Evolutionary conservation across 495 filamentous ascomycete genomes (phyloP), one percentile per base, ranked within the genome.

Genomic region (Pyrenula massariospora): DNA sequence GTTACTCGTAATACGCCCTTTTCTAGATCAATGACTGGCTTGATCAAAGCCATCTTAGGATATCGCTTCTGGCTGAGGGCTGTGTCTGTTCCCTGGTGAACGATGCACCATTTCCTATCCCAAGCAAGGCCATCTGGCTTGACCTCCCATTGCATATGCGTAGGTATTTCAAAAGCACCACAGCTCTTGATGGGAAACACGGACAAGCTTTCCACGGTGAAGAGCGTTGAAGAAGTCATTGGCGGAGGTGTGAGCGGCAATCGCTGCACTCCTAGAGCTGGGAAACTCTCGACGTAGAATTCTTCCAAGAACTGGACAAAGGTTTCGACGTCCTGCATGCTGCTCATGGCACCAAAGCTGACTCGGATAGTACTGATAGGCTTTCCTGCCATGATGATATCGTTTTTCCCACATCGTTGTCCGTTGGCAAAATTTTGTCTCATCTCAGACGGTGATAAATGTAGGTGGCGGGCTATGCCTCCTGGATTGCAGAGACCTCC

Each of bases 51-150:
- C 88, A 93, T 91, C 22, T 66, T 76, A 3, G 86, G 85, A 64
- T 89, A 77, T 48, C 50, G 54, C 68, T 93, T 93, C 64, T 91
- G 88, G 62, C 76, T 88, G 50, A 93, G 66, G 3, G 81, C 87
- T 53, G 78, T 80, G 0, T 81, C 82, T 2, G 87, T 87, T 3
- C 86, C 85, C 61, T 79, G 77, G 67, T 91, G 87, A 22, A 93
- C 75, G 12, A 93, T 64, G 63, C 87, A 91, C 88, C 88, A 93
- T 68, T 92, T 88, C 55, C 88, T 69, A 64, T 93, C 89, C 88
- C 88, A 91, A 25, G 80, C 83, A 10, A 93, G 70, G 0, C 88
- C 88, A 69, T 89, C 84, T 3, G 73, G 66, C 42, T 73, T 74
- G 36, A 91, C 73, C 61, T 86, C 82, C 88, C 88, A 93, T 25